Evolutionary conservation across 2,329 filamentous ascomycete species (phyloP).

Genomic region (Aspergillus eucalypticola): DNA sequence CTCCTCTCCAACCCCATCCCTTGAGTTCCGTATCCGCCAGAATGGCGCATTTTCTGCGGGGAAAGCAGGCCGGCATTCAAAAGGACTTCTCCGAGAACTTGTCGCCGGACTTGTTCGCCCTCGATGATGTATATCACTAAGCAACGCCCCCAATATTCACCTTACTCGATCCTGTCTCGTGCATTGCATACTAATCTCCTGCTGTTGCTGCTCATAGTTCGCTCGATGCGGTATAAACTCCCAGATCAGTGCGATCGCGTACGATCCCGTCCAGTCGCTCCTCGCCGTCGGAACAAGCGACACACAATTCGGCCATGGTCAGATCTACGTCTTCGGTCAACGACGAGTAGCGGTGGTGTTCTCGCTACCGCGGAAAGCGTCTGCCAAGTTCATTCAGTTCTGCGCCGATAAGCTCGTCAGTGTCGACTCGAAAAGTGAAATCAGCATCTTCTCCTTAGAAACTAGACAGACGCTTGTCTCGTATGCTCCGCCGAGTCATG

Average conservation of each 20-base stretch:
- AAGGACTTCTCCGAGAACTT: slow-evolving; percentile 86
- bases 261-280: slow-evolving; percentile 91
- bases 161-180: neutral
- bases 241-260: slow-evolving; percentile 74
- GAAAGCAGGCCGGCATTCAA: slow-evolving; percentile 90
- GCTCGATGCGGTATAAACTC: slow-evolving; percentile 80
- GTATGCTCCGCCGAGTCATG: slow-evolving; percentile 74
- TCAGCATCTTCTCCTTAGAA: slow-evolving; percentile 79
- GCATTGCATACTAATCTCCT: neutral
- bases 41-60: slow-evolving; percentile 86
- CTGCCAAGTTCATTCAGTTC: slow-evolving; percentile 78
- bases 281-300: slow-evolving; percentile 89
- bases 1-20: slow-evolving; percentile 12
- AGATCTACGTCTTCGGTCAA: slow-evolving; percentile 87
- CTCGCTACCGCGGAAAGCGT: slow-evolving; percentile 68
- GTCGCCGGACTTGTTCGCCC: slow-evolving; percentile 71
- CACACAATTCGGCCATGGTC: slow-evolving; percentile 78
- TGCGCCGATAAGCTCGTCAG: slow-evolving; percentile 82
- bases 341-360: slow-evolving; percentile 76
- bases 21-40: slow-evolving; percentile 13
- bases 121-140: slow-evolving; percentile 68
- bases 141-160: neutral
- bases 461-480: slow-evolving; percentile 66
- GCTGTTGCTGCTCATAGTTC: slow-evolving; percentile 45
- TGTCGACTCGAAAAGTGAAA: slow-evolving; percentile 81